Percentiles rank a stretch among this genome's conserved stretches.
Conservation (phyloP, 192 early-diverging fungal species). For the Coemansia sp. region DNA sequence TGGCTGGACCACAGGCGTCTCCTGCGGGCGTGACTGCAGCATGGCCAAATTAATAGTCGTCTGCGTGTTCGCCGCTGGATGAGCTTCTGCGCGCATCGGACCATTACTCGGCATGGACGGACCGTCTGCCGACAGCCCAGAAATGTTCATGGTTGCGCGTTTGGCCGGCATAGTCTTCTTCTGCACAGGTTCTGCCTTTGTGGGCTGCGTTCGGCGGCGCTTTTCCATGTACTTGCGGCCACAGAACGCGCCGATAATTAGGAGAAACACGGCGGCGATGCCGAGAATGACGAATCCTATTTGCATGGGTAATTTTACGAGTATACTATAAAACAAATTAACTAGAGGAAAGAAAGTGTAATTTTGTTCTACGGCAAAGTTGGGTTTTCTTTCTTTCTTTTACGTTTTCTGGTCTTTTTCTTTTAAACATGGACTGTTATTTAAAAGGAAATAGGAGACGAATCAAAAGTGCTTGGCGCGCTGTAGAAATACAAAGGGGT, state of each 20-base stretch:
- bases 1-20: too few species aligned
- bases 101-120: not conserved
- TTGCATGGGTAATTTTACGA: not conserved
- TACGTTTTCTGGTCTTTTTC: not conserved
- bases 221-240: not conserved
- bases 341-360: constrained; percentile 1
- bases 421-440: not conserved
- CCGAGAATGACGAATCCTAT: constrained; percentile 8
- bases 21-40: not conserved
- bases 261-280: not conserved
- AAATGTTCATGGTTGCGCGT: not conserved
- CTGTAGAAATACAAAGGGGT: constrained; percentile 5
- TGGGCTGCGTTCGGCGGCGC: not conserved
- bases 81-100: too few species aligned
- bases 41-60: not conserved
- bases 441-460: not conserved
- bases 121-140: not conserved
- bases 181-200: not conserved
- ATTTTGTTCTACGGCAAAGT: constrained; percentile 1
- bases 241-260: not conserved
- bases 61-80: not conserved
- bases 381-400: not conserved
- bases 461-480: not conserved
- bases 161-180: not conserved
- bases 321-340: not conserved